Conservation (phyloP, 2,329 filamentous ascomycete species). For the Exophiala dermatitidis region DNA sequence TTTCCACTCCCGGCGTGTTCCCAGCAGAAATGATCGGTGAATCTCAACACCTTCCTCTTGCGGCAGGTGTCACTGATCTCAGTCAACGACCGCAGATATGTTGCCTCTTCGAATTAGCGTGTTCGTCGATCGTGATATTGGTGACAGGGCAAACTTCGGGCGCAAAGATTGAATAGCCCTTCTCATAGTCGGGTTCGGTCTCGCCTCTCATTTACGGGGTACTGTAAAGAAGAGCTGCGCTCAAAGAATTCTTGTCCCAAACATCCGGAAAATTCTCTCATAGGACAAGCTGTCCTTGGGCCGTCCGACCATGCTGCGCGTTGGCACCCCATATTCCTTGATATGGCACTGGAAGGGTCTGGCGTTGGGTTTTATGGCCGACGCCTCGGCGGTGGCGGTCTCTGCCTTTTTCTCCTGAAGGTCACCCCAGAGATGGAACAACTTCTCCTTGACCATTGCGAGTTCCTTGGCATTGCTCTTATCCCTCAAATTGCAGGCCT, state of each 20-base stretch:
- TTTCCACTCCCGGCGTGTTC: no score
- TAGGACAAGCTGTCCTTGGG: slow-evolving; percentile 38
- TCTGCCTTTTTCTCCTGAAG: slow-evolving; percentile 61
- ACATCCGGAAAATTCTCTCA: slow-evolving; percentile 58
- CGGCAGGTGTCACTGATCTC: no score
- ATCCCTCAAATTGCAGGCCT: slow-evolving; percentile 53
- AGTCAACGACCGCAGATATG: no score
- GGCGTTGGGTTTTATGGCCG: slow-evolving; percentile 35
- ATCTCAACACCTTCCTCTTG: no score
- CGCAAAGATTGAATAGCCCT: neutral
- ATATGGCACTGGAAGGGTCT: slow-evolving; percentile 64
- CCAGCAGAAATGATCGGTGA: no score
- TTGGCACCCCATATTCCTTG: slow-evolving; percentile 57
- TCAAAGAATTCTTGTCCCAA: slow-evolving; percentile 52
- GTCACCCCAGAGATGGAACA: slow-evolving; percentile 80
- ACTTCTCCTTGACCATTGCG: slow-evolving; percentile 54
- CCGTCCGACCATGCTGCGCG: slow-evolving; percentile 32
- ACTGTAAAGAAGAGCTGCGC: neutral
- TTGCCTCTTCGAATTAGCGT: no score
- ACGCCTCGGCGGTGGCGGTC: slow-evolving; percentile 15
- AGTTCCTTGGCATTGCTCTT: slow-evolving; percentile 42
- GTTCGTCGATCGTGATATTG: no score
- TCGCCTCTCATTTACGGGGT: neutral
- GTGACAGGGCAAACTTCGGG: no score
- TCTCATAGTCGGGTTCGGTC: no score